These are phyloP conservation scores for Penicillium sp. DNA, from an alignment of 2,329 filamentous ascomycete genomes.

Conservation along the genomic window DNA sequence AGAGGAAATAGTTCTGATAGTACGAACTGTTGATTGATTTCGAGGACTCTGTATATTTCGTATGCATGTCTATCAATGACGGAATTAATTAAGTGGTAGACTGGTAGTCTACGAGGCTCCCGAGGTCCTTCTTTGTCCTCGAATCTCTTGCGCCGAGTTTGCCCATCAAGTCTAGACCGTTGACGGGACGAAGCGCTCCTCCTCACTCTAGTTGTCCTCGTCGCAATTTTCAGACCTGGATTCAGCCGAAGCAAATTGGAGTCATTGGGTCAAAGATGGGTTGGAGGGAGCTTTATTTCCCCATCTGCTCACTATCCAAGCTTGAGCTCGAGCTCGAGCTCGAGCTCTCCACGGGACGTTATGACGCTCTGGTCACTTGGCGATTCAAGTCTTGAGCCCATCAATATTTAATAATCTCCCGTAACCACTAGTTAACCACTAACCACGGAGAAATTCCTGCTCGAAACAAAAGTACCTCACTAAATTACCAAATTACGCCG, in stretches of 20 bases:
- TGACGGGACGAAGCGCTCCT: not conserved
- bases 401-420: no score
- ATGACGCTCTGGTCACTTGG: slow-evolving; percentile 4
- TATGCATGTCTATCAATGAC: no score
- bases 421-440: no score
- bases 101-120: not conserved
- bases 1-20: not conserved
- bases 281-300: slow-evolving; percentile 7
- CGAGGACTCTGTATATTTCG: not conserved
- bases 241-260: not conserved
- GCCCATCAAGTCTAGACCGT: not conserved
- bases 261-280: not conserved
- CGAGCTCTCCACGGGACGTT: slow-evolving; percentile 3
- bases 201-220: not conserved
- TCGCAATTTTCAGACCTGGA: not conserved
- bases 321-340: not conserved
- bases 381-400: not conserved
- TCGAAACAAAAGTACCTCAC: slow-evolving; percentile 11
- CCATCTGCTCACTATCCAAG: slow-evolving; percentile 14
- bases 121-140: not conserved
- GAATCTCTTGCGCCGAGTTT: not conserved
- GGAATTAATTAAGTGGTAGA: not conserved
- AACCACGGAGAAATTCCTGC: not conserved
- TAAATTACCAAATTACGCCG: not conserved
- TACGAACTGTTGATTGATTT: not conserved